Percentiles rank a stretch among this genome's conserved stretches.
Evolutionary conservation across 1,139 yeast genomes (phyloP).

Genomic region (Taphrina betulina): DNA sequence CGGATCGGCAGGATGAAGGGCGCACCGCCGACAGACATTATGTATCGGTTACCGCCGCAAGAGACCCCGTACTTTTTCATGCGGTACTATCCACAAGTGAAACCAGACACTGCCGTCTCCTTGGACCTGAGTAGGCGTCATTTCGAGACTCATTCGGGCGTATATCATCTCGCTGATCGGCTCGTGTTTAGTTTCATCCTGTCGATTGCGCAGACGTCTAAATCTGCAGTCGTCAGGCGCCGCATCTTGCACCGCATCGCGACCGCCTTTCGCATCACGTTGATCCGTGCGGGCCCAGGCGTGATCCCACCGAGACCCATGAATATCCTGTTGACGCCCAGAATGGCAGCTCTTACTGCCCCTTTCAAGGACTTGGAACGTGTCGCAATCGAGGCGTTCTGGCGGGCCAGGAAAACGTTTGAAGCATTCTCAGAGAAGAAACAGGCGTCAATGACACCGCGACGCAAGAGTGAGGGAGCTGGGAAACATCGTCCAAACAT

Average conservation of each 20-base stretch:
- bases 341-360: background rate
- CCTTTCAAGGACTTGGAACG: background rate
- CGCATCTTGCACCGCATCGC: conserved; percentile 5
- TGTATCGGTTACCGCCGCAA: background rate
- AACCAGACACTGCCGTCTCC: too few relatives aligned
- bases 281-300: background rate
- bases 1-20: conserved; percentile 7
- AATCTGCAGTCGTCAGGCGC: conserved; percentile 3
- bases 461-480: background rate
- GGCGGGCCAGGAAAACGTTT: background rate
- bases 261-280: background rate
- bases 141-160: conserved; percentile 7
- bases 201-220: conserved; percentile 14
- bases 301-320: conserved; percentile 4
- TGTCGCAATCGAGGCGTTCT: background rate
- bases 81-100: conserved; percentile 10
- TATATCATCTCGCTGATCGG: background rate
- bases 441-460: background rate
- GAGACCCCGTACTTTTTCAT: background rate
- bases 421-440: background rate
- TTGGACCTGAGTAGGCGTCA: too few relatives aligned
- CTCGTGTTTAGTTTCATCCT: conserved; percentile 5
- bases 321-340: conserved; percentile 6
- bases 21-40: background rate
- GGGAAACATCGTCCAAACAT: background rate